Conservation (phyloP, 352 stramenopile species). For the Elongisporangium anandrum region DNA sequence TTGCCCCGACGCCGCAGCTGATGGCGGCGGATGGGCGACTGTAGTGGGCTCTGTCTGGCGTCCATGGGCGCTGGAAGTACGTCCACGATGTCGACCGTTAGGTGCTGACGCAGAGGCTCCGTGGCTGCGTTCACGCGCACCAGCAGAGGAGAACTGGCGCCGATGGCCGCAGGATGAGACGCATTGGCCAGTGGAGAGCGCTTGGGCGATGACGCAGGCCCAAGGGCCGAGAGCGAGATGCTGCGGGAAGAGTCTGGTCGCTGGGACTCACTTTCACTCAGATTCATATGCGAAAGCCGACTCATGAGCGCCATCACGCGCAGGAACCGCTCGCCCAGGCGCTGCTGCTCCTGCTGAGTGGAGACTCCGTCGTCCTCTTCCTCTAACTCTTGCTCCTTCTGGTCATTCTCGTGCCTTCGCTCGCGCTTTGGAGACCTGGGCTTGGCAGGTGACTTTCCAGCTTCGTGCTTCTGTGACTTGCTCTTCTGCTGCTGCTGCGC, state of each 20-base stretch:
- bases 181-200: neutral
- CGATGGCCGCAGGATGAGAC: neutral
- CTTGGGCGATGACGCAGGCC: neutral
- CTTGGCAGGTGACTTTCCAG: neutral
- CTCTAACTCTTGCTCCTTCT: neutral
- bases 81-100: slow-evolving; percentile 71
- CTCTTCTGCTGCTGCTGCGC: slow-evolving; percentile 15
- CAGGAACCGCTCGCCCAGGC: slow-evolving; percentile 53
- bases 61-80: slow-evolving; percentile 46
- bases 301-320: slow-evolving; percentile 50
- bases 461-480: neutral
- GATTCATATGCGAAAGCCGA: slow-evolving; percentile 23
- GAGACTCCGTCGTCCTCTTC: neutral
- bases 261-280: neutral
- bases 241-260: neutral
- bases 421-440: neutral
- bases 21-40: slow-evolving; percentile 43
- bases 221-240: neutral
- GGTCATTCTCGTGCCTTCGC: neutral
- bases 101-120: slow-evolving; percentile 26
- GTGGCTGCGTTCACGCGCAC: slow-evolving; percentile 6
- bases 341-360: slow-evolving; percentile 15
- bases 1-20: slow-evolving; percentile 22
- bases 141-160: neutral
- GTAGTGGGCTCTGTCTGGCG: slow-evolving; percentile 38